Percentiles rank a stretch among this genome's conserved stretches.
phyloP scores from a whole-genome alignment of 306 rosid species.

The Datisca glomerata region DNA sequence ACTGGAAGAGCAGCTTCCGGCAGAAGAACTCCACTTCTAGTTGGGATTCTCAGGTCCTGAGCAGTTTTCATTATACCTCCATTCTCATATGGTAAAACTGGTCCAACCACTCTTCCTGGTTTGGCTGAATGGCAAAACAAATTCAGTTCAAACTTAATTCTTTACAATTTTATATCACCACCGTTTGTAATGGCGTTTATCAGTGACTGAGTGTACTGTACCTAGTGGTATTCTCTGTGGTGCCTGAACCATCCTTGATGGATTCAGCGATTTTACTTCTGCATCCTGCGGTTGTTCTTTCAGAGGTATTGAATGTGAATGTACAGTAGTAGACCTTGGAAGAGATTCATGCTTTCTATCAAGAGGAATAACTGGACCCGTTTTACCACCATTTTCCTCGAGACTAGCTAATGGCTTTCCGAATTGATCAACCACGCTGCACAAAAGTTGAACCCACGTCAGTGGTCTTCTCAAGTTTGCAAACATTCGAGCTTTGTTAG shows the following conservation, averaged over 20 bases:
- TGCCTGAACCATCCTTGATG: constrained; percentile 44
- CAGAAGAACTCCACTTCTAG: constrained; percentile 39
- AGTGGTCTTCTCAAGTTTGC: not conserved
- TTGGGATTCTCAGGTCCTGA: constrained; percentile 42
- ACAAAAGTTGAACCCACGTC: constrained; percentile 15
- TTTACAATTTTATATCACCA: constrained; percentile 3
- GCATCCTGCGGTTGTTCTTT: constrained; percentile 43
- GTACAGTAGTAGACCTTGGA: constrained; percentile 86
- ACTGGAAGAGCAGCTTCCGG: constrained; percentile 31
- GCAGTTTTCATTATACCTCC: constrained; percentile 41
- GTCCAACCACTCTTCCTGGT: constrained; percentile 69
- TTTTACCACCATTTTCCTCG: constrained; percentile 68
- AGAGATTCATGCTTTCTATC: constrained; percentile 80
- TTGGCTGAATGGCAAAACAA: constrained; percentile 32
- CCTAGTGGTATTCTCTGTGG: constrained; percentile 47
- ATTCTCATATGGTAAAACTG: constrained; percentile 44
- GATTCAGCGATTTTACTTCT: constrained; percentile 33
- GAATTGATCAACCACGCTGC: constrained; percentile 85
- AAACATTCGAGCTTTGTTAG: too few species aligned
- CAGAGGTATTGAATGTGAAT: constrained; percentile 34
- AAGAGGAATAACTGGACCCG: constrained; percentile 50
- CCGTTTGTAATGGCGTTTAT: too few species aligned
- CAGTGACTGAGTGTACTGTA: constrained; percentile 13
- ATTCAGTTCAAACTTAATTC: not conserved
- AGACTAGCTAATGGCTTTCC: constrained; percentile 73